Percentiles rank a stretch among this genome's conserved stretches.
phyloP scores from a whole-genome alignment of 139 green algal genomes.

The Tetraselmis striata region DNA sequence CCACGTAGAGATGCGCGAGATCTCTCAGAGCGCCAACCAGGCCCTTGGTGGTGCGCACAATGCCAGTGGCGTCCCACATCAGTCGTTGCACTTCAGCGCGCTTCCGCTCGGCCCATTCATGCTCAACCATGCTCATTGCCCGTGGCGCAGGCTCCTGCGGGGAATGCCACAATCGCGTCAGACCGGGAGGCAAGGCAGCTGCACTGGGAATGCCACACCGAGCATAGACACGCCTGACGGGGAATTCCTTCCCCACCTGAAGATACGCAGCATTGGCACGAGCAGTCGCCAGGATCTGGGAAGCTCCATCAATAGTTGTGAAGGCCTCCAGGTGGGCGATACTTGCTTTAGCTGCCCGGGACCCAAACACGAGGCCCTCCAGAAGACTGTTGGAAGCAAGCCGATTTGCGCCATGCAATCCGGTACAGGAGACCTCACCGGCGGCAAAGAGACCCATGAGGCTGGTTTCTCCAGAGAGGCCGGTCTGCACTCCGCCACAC shows the following conservation, averaged over 20 bases:
- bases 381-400: conserved; percentile 94
- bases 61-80: conserved; percentile 89
- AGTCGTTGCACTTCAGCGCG: conserved; percentile 50
- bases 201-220: no score
- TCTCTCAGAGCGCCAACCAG: conserved; percentile 48
- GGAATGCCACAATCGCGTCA: conserved; percentile 20
- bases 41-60: conserved; percentile 64
- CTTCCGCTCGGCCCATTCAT: conserved; percentile 42
- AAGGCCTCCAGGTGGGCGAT: conserved; percentile 59
- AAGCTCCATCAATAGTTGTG: background rate
- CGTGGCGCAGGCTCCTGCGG: conserved; percentile 11
- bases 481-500: conserved; percentile 89
- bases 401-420: conserved; percentile 94
- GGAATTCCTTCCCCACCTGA: no score
- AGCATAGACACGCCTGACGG: no score
- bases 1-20: conserved; percentile 45
- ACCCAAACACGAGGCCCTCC: conserved; percentile 93
- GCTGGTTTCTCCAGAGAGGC: conserved; percentile 79
- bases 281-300: background rate
- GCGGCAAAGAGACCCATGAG: conserved; percentile 85
- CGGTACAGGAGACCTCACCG: conserved; percentile 87
- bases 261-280: conserved; percentile 32
- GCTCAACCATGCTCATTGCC: conserved; percentile 8
- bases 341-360: conserved; percentile 67
- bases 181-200: conserved; percentile 13